Conservation (phyloP, 2,329 filamentous ascomycete species). For the Hypoxylon sp. region DNA sequence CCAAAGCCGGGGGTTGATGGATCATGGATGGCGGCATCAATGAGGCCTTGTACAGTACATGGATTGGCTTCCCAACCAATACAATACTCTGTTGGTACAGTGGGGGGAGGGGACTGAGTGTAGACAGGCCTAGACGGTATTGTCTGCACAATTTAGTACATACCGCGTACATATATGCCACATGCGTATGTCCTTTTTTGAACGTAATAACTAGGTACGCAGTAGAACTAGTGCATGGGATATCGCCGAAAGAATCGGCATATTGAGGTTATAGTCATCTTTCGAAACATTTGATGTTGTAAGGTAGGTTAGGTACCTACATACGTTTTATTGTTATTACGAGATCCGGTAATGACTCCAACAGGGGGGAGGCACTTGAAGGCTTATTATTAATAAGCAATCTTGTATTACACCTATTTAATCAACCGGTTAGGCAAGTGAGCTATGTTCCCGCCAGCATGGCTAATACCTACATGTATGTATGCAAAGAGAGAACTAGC, state of each 20-base stretch:
- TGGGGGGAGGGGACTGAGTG: slow-evolving; percentile 38
- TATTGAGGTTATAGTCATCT: slow-evolving; percentile 14
- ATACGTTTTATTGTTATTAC: neutral
- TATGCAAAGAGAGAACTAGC: neutral
- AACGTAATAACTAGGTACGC: slow-evolving; percentile 6
- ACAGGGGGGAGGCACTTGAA: too few relatives aligned
- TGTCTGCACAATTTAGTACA: slow-evolving; percentile 29
- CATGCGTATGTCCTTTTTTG: slow-evolving; percentile 9
- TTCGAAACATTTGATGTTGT: slow-evolving; percentile 6
- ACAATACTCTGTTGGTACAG: slow-evolving; percentile 36
- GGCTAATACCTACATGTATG: neutral
- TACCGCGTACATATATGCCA: slow-evolving; percentile 21
- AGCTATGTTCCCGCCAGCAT: neutral
- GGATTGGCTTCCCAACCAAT: slow-evolving; percentile 44
- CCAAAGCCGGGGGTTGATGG: slow-evolving; percentile 41
- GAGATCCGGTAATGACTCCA: slow-evolving; percentile 20
- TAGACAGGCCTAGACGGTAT: slow-evolving; percentile 32
- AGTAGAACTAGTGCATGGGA: slow-evolving; percentile 12
- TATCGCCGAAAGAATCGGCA: slow-evolving; percentile 37
- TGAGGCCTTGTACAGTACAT: slow-evolving; percentile 43
- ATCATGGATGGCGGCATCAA: slow-evolving; percentile 44
- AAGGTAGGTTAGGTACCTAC: too few relatives aligned
- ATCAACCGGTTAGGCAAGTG: neutral
- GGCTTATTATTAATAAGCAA: slow-evolving; percentile 14
- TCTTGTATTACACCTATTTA: too few relatives aligned